Base-by-base conservation (phyloP, 177 flowering plant genomes). In the Vitis hybrid region DNA sequence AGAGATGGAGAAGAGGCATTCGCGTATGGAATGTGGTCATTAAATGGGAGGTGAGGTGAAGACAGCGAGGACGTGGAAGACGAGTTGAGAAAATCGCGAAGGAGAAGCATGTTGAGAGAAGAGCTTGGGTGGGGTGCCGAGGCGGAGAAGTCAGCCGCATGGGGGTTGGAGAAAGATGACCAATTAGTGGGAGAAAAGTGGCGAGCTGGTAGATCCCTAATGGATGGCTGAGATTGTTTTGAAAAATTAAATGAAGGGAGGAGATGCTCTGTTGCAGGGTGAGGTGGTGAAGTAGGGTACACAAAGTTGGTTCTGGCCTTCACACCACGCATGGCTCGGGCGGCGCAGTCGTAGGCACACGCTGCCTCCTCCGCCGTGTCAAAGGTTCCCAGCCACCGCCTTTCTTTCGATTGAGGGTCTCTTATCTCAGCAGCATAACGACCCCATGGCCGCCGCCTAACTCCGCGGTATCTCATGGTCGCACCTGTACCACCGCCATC, bases 301-400 rank as follows among this genome's bases (percentile, higher is more conserved):
- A 79, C 67, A 66, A 94, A 94, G 71, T 94, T 94, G 52, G 97
- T 92, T 1, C 96, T 77, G 3, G 98, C 98, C 65, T 90, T 91
- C 56, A 79, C 51, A 0, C 98, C 98, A 1, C 98, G 86, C 96
- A 94, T 90, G 79, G 92, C 85, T 0, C 95, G 80, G 3, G 98
- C 98, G 2, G 98, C 98, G 60, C 82, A 82, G 83, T 94, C 98
- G 67, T 94, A 94, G 30, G 98, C 98, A 59, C 92, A 90, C 1
- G 98, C 98, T 0, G 98, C 98, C 67, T 94, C 94, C 78, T 92
- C 98, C 0, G 98, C 98, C 6, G 98, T 93, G 85, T 93, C 98
- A 68, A 90, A 94, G 3, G 98, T 94, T 2, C 98, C 98, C 1
- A 94, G 82, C 98, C 98, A 94, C 14, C 94, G 84, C 66, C 98